Base-by-base conservation (phyloP, 2,329 filamentous ascomycete species). In the Hypoxylon sp. region DNA sequence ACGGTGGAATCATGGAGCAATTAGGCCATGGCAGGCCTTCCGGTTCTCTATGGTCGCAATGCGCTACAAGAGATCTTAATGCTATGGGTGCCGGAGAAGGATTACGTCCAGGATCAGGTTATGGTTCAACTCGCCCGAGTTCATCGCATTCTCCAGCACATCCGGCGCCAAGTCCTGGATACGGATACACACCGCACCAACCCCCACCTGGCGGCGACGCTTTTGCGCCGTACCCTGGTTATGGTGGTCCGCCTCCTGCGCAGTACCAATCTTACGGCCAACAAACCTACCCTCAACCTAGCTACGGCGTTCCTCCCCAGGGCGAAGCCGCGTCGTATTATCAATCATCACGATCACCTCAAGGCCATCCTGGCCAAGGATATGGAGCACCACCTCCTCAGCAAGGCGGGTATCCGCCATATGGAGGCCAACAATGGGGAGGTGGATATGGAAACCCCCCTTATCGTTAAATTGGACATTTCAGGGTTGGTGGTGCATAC, bases 11-110 rank as follows among this genome's bases (percentile, higher is more conserved):
- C n/a, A 74, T 81, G n/a, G 78, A 80, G 47, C 79, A 82, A 57
- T 75, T 80, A 14, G 86, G 86, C 10, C 86, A 88, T 72, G 87
- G 88, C 24, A 88, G 87, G 73, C 87, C 88, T 1, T 81, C 85
- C 0, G 88, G 86, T 3, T 87, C 86, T 0, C 81, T 91, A 3
- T 91, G 89, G 87, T 84, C 84, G 9, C 86, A 91, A 74, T 87
- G 91, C 60, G 84, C 86, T 71, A 86, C 84, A 2, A 83, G 88
- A 64, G 88, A 91, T 69, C 77, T 90, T 11, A 81, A 83, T 57
- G 85, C 86, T 11, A 85, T 89, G 84, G 83, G 82, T 44, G 86
- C 84, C 2, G 79, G 80, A 3, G 83, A 87, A 64, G 80, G 80
- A 13, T 46, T 63, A 14, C 74, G 66, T 14, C 75, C 75, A 3